These are phyloP conservation scores for Ballota nigra DNA, from an alignment of 257 asterid species.

Conservation along the genomic window DNA sequence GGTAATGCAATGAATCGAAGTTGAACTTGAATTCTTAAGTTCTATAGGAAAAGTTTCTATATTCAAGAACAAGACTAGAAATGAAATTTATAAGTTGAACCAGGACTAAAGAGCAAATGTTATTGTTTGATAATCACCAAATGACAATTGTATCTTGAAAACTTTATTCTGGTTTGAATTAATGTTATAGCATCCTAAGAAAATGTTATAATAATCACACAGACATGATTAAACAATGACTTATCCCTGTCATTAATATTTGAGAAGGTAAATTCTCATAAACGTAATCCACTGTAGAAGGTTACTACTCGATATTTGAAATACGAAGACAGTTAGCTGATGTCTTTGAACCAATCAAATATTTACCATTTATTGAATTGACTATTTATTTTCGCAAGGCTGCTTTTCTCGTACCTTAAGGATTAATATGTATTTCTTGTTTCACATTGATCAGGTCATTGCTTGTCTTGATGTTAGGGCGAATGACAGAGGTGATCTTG, in stretches of 20 bases:
- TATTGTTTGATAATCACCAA: neutral
- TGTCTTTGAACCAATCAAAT: neutral
- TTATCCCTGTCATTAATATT: neutral
- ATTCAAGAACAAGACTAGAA: neutral
- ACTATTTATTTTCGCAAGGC: neutral
- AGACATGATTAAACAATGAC: conserved; percentile 1
- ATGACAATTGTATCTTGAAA: neutral
- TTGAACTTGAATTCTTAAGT: neutral
- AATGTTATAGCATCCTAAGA: neutral
- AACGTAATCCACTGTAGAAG: neutral
- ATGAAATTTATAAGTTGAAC: neutral
- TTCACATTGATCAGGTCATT: conserved; percentile 68
- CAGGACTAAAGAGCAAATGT: neutral
- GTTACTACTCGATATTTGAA: neutral
- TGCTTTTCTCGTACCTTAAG: neutral
- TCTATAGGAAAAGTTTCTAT: neutral
- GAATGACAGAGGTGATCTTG: conserved; percentile 86
- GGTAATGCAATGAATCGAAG: neutral
- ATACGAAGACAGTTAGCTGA: neutral
- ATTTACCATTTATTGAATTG: neutral
- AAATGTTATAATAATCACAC: neutral
- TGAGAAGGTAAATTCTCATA: neutral
- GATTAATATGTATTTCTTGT: neutral
- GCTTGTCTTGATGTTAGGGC: conserved; percentile 99
- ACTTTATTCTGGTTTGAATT: neutral